Conservation (phyloP, 2,329 filamentous ascomycete genomes). For the Ceratocystiopsis minuta region DNA sequence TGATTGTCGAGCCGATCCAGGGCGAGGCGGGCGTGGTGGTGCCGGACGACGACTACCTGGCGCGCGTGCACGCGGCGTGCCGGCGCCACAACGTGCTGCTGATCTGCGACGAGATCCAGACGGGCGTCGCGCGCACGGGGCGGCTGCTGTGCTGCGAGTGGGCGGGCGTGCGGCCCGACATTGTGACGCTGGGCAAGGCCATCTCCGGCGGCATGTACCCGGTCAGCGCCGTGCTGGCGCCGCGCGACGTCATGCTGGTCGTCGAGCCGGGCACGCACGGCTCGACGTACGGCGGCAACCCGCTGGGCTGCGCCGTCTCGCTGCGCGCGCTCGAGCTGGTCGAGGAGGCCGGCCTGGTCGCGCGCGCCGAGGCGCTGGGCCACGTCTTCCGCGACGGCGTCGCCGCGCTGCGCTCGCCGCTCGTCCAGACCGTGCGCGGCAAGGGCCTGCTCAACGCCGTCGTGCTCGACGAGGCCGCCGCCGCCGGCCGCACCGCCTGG, state of each 20-base stretch:
- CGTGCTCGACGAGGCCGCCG: slow-evolving; percentile 79
- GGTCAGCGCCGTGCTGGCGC: slow-evolving; percentile 80
- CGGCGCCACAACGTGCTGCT: slow-evolving; percentile 89
- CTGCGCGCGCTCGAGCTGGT: slow-evolving; percentile 90
- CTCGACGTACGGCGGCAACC: slow-evolving; percentile 96
- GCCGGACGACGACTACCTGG: slow-evolving; percentile 75
- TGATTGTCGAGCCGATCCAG: slow-evolving; percentile 92
- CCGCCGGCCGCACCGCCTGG: slow-evolving; percentile 79
- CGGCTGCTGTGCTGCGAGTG: slow-evolving; percentile 89
- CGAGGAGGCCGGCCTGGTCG: slow-evolving; percentile 75
- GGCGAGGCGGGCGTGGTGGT: slow-evolving; percentile 95
- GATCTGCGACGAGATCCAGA: slow-evolving; percentile 98
- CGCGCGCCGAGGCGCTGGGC: slow-evolving; percentile 65
- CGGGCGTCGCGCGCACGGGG: slow-evolving; percentile 86
- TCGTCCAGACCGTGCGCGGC: slow-evolving; percentile 70
- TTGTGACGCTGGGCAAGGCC: slow-evolving; percentile 89
- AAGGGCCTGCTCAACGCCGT: slow-evolving; percentile 93
- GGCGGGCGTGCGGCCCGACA: slow-evolving; percentile 85
- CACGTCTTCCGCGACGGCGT: slow-evolving; percentile 69
- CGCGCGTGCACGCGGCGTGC: slow-evolving; percentile 65
- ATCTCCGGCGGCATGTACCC: slow-evolving; percentile 98
- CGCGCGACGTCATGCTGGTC: slow-evolving; percentile 85
- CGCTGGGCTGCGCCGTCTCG: slow-evolving; percentile 83
- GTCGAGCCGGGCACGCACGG: slow-evolving; percentile 94
- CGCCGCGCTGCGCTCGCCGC: slow-evolving; percentile 53